phyloP scores from a whole-genome alignment of 495 filamentous ascomycete genomes.

The Penicillium cinerascens region DNA sequence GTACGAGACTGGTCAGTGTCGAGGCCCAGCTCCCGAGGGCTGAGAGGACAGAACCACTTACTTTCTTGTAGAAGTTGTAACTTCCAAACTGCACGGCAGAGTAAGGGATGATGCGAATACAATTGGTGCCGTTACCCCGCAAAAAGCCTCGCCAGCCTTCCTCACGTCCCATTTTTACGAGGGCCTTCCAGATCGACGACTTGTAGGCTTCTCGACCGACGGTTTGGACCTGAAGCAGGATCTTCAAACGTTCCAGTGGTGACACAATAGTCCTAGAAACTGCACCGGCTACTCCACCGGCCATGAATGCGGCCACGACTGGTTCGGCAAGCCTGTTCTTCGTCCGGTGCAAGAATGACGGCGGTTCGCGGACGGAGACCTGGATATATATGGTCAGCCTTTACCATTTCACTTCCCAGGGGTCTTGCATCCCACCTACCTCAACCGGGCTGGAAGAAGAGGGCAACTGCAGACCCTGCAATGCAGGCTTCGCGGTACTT shows the following conservation, averaged over 20 bases:
- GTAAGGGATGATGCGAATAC: conserved; percentile 96
- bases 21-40: neutral
- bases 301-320: conserved; percentile 85
- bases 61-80: conserved; percentile 95
- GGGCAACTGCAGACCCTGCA: conserved; percentile 24
- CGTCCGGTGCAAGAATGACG: conserved; percentile 16
- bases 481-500: conserved; percentile 9
- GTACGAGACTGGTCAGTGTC: neutral
- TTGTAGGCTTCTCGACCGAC: conserved; percentile 89
- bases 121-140: conserved; percentile 97
- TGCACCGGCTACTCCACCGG: conserved; percentile 94
- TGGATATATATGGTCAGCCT: conserved; percentile 1
- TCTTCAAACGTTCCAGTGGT: conserved; percentile 91
- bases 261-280: conserved; percentile 96
- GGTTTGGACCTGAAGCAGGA: conserved; percentile 94
- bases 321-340: conserved; percentile 53
- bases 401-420: neutral
- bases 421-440: conserved; percentile 16
- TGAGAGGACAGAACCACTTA: conserved; percentile 39
- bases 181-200: conserved; percentile 79
- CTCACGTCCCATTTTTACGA: conserved; percentile 92
- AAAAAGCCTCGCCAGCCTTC: conserved; percentile 96
- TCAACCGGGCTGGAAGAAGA: conserved; percentile 18
- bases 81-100: conserved; percentile 97
- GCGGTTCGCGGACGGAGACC: conserved; percentile 5